Evolutionary conservation across 1,139 yeast species (phyloP).

Genomic region (Zygotorulaspora mrakii): DNA sequence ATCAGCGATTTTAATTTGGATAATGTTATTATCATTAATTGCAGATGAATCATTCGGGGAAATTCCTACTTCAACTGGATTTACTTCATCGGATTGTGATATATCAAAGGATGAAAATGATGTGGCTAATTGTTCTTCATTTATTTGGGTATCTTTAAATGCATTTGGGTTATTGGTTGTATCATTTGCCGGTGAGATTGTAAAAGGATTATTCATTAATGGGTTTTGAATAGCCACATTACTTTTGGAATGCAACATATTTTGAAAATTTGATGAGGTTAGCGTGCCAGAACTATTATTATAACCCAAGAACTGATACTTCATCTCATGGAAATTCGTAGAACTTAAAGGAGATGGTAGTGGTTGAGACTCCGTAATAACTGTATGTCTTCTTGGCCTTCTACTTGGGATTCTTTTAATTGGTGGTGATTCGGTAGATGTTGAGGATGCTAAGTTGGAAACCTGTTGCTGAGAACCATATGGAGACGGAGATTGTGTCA

Average conservation of each 20-base stretch:
- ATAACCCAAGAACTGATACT: conserved; percentile 28
- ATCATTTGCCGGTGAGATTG: background rate
- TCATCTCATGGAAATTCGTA: conserved; percentile 38
- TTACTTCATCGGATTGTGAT: conserved; percentile 39
- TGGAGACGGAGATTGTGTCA: conserved; percentile 13
- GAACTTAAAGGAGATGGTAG: conserved; percentile 71
- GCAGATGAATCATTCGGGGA: background rate
- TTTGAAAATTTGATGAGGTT: conserved; percentile 18
- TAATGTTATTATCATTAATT: conserved; percentile 29
- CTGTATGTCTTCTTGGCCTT: conserved; percentile 65
- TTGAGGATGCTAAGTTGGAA: conserved; percentile 4
- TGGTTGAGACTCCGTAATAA: conserved; percentile 85
- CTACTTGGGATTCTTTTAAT: conserved; percentile 32
- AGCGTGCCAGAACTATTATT: conserved; percentile 16
- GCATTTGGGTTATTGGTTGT: conserved; percentile 8
- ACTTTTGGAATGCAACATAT: conserved; percentile 12
- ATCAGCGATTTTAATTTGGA: conserved; percentile 65
- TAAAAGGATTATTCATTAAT: conserved; percentile 2
- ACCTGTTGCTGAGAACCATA: conserved; percentile 9
- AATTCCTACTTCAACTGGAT: background rate
- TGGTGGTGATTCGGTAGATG: conserved; percentile 16
- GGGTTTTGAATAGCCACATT: conserved; percentile 14
- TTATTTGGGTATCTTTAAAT: conserved; percentile 6
- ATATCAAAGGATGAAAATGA: conserved; percentile 36
- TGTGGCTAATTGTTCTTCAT: conserved; percentile 24